Evolutionary conservation across 2,329 filamentous ascomycete genomes (phyloP), one percentile per base, ranked within the genome.

Genomic region (Fusarium penzigii): DNA sequence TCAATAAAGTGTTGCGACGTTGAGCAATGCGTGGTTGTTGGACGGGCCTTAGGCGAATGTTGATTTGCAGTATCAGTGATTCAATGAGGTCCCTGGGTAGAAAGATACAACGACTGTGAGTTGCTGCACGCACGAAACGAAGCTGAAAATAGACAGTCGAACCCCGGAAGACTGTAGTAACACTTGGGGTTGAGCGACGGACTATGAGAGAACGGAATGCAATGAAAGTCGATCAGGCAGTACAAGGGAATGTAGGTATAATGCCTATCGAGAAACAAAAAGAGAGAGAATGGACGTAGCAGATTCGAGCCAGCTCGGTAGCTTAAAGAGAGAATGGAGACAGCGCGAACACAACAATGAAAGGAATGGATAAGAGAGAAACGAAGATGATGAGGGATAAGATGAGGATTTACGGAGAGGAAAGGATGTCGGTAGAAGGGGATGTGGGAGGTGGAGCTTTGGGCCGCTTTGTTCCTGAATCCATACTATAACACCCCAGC

Each of bases 241-340:
- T 42, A 41, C 39, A 56, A 53, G 52, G 44, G 53, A 55, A 47
- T 41, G 62, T 38, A 54, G 46, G 44, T 43, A 49, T 39, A 44
- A 41, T 39, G 50, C 45, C 51, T 50, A 43, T n/a, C 13, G 10
- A 14, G 32, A 14, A 36, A 25, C 42, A 47, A 48, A 48, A 51
- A 25, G 43, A 41, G 54, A 49, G 42, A 36, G 39, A 52, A 45
- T 51, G 39, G 56, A 61, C 50, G 48, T 57, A 52, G 56, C 45
- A 56, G 45, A 17, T 44, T 49, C 49, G 47, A 63, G 60, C 59
- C 56, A 60, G 62, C 62, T 59, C 59, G 47, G 55, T 46, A 56
- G 52, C 47, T 51, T 44, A 43, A 57, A 53, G 52, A 64, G 43
- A 43, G 57, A 46, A 59, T 54, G 47, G 42, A 52, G 48, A 51